Conservation (phyloP, 495 filamentous ascomycete genomes). For the Bombardia bombarda region DNA sequence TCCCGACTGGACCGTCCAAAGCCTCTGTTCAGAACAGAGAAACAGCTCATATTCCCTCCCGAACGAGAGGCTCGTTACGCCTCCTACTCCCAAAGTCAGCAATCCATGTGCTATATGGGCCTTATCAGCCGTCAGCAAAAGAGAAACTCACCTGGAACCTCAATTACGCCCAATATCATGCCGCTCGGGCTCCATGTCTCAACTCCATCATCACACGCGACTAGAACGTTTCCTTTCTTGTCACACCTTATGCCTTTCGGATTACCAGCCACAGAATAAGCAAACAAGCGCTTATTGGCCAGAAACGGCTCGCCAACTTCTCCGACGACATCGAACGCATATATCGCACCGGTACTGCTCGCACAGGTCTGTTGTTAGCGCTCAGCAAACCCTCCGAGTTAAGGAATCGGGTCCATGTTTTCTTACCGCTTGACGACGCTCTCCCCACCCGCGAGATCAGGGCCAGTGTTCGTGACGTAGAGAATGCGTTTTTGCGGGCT, state of each 20-base stretch:
- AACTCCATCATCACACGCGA: conserved; percentile 41
- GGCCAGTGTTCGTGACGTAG: conserved; percentile 38
- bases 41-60: conserved; percentile 20
- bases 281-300: conserved; percentile 42
- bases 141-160: conserved; percentile 24
- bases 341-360: conserved; percentile 23
- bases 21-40: conserved; percentile 18
- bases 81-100: conserved; percentile 11
- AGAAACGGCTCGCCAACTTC: conserved; percentile 27
- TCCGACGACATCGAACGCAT: conserved; percentile 25
- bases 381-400: no score
- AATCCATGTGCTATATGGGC: background rate
- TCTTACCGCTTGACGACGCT: no score
- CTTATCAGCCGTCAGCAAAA: background rate
- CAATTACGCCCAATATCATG: conserved; percentile 31
- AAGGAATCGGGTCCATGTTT: no score
- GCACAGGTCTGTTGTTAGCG: no score
- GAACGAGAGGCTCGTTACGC: conserved; percentile 23
- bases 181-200: conserved; percentile 40
- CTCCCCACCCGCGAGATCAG: conserved; percentile 18
- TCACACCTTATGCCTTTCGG: conserved; percentile 41
- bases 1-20: conserved; percentile 29
- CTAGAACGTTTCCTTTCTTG: conserved; percentile 35
- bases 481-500: conserved; percentile 28
- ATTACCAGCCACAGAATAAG: conserved; percentile 35